Percentiles rank a stretch among this genome's conserved stretches.
Evolutionary conservation across 2,329 filamentous ascomycete genomes (phyloP).

Genomic region (Pseudogymnoascus sp.): DNA sequence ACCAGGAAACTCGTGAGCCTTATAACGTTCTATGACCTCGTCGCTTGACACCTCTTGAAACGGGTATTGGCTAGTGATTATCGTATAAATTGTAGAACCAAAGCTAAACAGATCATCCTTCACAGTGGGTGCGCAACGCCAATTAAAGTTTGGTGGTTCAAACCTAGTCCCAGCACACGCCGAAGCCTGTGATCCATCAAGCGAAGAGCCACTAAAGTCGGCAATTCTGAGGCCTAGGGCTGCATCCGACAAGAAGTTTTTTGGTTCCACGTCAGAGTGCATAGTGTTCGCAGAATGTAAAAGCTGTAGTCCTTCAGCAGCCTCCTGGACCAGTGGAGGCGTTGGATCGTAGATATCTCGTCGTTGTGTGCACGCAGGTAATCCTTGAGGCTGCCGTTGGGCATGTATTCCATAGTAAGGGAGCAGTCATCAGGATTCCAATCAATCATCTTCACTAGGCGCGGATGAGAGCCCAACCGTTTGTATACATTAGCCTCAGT

Average conservation of each 20-base stretch:
- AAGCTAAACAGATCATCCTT: slow-evolving; percentile 29
- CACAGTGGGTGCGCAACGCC: slow-evolving; percentile 20
- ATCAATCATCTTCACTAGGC: slow-evolving; percentile 18
- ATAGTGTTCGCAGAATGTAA: slow-evolving; percentile 31
- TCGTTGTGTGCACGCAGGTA: slow-evolving; percentile 16
- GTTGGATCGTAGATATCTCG: slow-evolving; percentile 16
- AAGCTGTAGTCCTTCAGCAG: slow-evolving; percentile 28
- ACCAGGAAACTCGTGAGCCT: slow-evolving; percentile 24
- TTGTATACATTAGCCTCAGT: slow-evolving; percentile 22
- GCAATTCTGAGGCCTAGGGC: slow-evolving; percentile 30
- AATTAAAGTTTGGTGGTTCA: slow-evolving; percentile 20
- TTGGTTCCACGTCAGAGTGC: slow-evolving; percentile 33
- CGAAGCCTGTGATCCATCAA: slow-evolving; percentile 20
- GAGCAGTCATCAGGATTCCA: slow-evolving; percentile 21
- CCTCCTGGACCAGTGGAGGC: slow-evolving; percentile 27
- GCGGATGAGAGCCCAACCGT: slow-evolving; percentile 18
- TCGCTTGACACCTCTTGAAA: slow-evolving; percentile 25
- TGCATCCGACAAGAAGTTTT: slow-evolving; percentile 32
- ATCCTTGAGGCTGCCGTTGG: slow-evolving; percentile 21
- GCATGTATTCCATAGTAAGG: slow-evolving; percentile 23
- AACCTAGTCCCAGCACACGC: slow-evolving; percentile 21
- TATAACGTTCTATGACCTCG: slow-evolving; percentile 24
- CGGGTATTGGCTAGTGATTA: slow-evolving; percentile 27
- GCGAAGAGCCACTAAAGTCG: slow-evolving; percentile 30
- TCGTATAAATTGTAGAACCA: slow-evolving; percentile 29